A percentile compares a stretch with the other conserved stretches of the same genome.
These are phyloP conservation scores for Globisporangium solare DNA, from an alignment of 352 stramenopile species.

Conservation along the genomic window DNA sequence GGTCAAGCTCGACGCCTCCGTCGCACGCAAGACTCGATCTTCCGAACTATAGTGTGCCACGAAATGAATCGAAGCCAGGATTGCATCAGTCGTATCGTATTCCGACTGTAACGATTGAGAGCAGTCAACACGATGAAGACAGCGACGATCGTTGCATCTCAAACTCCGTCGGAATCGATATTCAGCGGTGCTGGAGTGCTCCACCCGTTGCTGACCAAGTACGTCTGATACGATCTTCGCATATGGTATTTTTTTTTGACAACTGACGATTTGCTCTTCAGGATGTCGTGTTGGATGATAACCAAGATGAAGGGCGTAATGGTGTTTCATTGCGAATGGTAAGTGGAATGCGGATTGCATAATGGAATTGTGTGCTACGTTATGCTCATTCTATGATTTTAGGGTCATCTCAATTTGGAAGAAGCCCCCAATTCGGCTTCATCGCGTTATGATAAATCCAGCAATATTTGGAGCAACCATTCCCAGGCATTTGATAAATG, in stretches of 20 bases:
- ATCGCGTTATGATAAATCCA: not conserved
- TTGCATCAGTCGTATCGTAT: slow-evolving; percentile 3
- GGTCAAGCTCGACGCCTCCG: slow-evolving; percentile 29
- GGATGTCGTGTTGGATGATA: slow-evolving; percentile 23
- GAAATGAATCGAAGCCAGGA: slow-evolving; percentile 4
- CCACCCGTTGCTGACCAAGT: slow-evolving; percentile 36
- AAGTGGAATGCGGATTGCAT: slow-evolving; percentile 3
- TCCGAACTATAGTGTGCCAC: not conserved
- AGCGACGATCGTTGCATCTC: not conserved
- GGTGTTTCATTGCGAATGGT: slow-evolving; percentile 22
- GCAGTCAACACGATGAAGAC: slow-evolving; percentile 7
- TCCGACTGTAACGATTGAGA: not conserved
- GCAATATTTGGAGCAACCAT: slow-evolving; percentile 10
- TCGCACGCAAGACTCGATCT: slow-evolving; percentile 5
- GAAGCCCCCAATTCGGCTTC: not conserved
- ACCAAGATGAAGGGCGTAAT: slow-evolving; percentile 32
- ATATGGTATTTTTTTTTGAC: not conserved
- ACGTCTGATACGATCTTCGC: slow-evolving; percentile 3
- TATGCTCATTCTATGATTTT: slow-evolving; percentile 6
- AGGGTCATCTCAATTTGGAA: slow-evolving; percentile 1
- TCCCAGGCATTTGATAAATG: slow-evolving; percentile 1
- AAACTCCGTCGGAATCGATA: slow-evolving; percentile 16
- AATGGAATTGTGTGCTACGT: not conserved
- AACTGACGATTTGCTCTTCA: not conserved
- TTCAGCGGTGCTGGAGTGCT: slow-evolving; percentile 45